Evolutionary conservation across 805 yeast genomes (phyloP), one percentile per base, ranked within the genome.

Genomic region (Yueomyces sp.): DNA sequence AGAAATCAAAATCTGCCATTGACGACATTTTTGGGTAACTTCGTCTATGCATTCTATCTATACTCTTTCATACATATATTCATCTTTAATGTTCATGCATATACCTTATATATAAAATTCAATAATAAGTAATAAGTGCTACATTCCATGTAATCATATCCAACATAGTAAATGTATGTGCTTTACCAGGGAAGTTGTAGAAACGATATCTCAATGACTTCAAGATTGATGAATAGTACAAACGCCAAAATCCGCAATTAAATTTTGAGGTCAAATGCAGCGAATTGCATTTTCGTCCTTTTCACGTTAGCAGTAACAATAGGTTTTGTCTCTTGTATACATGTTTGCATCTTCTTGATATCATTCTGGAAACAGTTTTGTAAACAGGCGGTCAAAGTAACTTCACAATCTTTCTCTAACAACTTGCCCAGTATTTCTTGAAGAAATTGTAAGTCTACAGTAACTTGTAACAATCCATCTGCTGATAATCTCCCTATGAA

Each of bases 11-110:
- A 47, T 70, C 71, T 40, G 80, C 78, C 8, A 85, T 85, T 44
- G 92, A 83, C 59, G 84, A 77, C 52, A 84, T 85, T 12, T 84
- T 84, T 62, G 86, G 85, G 1, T 76, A 43, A 47, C 33, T 9
- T 30, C 36, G 26, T 30, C 6, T 30, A 30, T 30, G 9, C 9
- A 30, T 30, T 6, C 9, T 19, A 19, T 19, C 19, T 19, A 19
- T 19, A 19, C 19, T 19, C 19, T 19, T 19, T 19, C 19, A 19
- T 19, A 19, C 19, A 19, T 19, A 19, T 19, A 19, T 19, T 19
- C 19, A 19, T 19, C 19, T 19, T 19, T 19, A 19, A 19, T 19
- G 19, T 19, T 19, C 19, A 19, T 19, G 19, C 19, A 19, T 19
- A 19, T 19, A 19, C 19, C 19, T 19, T 19, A 19, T 19, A 19